A percentile compares a stretch with the other conserved stretches of the same genome.
Conservation (phyloP, 257 asterid species). For the Solanum virginianum region DNA sequence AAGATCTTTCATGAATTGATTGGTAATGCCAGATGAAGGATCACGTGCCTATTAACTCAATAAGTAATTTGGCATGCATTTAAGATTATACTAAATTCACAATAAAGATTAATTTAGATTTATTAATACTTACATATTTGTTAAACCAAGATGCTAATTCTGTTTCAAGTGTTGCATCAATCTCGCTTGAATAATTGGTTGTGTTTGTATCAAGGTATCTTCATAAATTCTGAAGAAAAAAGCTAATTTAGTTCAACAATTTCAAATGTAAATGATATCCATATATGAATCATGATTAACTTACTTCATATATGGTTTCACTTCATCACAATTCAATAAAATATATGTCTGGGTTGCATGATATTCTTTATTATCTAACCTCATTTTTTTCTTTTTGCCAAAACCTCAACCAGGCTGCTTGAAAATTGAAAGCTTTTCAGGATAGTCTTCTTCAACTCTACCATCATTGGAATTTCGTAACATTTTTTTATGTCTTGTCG, state of each 20-base stretch:
- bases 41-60: background rate
- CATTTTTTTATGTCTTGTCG: background rate
- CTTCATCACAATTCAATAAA: background rate
- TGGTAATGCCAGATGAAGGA: background rate
- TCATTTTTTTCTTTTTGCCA: background rate
- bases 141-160: background rate
- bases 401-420: background rate
- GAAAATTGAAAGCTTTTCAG: background rate
- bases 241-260: background rate
- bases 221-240: background rate
- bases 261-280: background rate
- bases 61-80: background rate
- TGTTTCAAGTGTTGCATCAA: background rate
- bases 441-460: background rate
- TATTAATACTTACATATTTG: background rate
- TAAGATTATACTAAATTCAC: background rate
- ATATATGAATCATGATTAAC: background rate
- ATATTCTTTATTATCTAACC: background rate
- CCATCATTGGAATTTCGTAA: background rate
- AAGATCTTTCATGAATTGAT: background rate
- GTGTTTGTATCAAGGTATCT: background rate
- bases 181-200: background rate
- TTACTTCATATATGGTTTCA: background rate
- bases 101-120: background rate
- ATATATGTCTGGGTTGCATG: background rate